Conservation (phyloP, 371 early-diverging fungal genomes). For the Circinella umbellata region DNA sequence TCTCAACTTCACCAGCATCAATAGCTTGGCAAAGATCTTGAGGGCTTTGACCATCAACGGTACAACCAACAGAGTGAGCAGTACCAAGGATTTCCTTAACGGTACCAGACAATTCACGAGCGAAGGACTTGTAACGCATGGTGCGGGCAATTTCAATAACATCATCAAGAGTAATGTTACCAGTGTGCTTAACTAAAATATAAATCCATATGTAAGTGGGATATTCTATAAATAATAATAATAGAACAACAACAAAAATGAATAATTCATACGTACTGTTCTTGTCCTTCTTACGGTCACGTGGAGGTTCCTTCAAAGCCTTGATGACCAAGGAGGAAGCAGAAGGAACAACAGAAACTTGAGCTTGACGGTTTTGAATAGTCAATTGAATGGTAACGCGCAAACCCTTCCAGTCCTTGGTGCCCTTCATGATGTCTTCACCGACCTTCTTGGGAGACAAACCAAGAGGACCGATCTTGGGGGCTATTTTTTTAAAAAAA, state of each 20-base stretch:
- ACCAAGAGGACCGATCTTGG: slow-evolving; percentile 99
- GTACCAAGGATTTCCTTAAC: slow-evolving; percentile 99
- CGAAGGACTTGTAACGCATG: slow-evolving; percentile 94
- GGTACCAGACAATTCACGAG: slow-evolving; percentile 88
- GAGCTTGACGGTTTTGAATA: slow-evolving; percentile 99
- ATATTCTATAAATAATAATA: too few species aligned
- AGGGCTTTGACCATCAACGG: slow-evolving; percentile 59
- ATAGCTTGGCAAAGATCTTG: slow-evolving; percentile 52
- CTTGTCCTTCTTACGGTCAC: slow-evolving; percentile 99
- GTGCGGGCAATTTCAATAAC: slow-evolving; percentile 97
- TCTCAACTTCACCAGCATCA: slow-evolving; percentile 84
- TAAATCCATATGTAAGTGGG: too few species aligned
- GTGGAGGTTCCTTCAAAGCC: slow-evolving; percentile 98
- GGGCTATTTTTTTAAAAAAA: slow-evolving; percentile 39
- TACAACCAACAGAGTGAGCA: slow-evolving; percentile 99
- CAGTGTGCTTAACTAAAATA: slow-evolving; percentile 83
- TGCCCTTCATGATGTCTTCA: slow-evolving; percentile 99
- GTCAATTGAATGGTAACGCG: slow-evolving; percentile 98
- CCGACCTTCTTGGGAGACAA: slow-evolving; percentile 99
- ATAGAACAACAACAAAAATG: too few species aligned
- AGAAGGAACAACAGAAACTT: slow-evolving; percentile 96
- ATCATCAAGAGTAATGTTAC: slow-evolving; percentile 91
- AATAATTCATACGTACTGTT: slow-evolving; percentile 78
- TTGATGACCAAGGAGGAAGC: slow-evolving; percentile 98
- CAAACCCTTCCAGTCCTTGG: slow-evolving; percentile 98